Base-by-base conservation (phyloP, 192 early-diverging fungal genomes). In the Helicostylum pulchrum region DNA sequence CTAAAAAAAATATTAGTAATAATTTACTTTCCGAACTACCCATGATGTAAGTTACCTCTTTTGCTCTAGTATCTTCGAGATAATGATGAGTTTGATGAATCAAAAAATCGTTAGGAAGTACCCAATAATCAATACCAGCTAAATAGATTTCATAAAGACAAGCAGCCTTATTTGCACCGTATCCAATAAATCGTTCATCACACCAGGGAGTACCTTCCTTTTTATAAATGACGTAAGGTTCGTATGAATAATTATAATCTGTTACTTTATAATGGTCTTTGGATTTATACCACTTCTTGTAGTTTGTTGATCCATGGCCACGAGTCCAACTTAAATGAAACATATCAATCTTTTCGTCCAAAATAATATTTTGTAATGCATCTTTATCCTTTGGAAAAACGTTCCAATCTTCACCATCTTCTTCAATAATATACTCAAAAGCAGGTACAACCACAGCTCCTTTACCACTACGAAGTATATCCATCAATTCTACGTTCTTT, bases 121-220 rank as follows among this genome's bases (percentile, higher is more conserved):
- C 81, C 74, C 76, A 83, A 46, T 82, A 82, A 49, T 84, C 79
- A 58, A 80, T 78, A 7, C 84, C 84, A 5, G 82, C 79, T 14
- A 85, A 70, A 46, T 81, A 85, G 44, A 83, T 78, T 45, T 85
- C 82, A 57, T 79, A 85, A 44, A 85, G 59, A 56, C 83, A 85
- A 8, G 84, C 84, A 10, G 82, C 80, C 66, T 86, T 86, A 53
- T 86, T 86, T 20, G 80, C 82, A 51, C 84, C 84, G 66, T 86
- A 85, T 1, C 84, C 83, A 56, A 86, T 68, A 64, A 86, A 86
- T 30, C 84, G 66, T 31, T 85, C 84, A 45, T 85, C 84, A 32
- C 84, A 84, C 79, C 82, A 83, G 9, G 81, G 79, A 0, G 79
- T 71, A 0, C 76, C 79, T 32, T 85, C 72, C 48, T 81, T 78